These are phyloP conservation scores for Flammula alnicola DNA, from an alignment of 1,284 basidiomycete genomes.

Conservation along the genomic window DNA sequence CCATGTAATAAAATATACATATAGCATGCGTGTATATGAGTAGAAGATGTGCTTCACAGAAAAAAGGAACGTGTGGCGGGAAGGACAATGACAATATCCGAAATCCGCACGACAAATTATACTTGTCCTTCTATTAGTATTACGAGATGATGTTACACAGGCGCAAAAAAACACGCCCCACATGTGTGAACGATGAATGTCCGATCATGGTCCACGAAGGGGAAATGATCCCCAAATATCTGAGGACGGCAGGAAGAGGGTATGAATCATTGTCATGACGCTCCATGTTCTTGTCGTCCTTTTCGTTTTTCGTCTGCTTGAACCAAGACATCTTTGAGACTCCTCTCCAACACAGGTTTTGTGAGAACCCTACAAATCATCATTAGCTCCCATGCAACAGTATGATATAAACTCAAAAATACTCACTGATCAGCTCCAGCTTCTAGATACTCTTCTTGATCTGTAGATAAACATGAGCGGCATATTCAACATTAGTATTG, in stretches of 20 bases:
- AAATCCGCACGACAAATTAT: not conserved
- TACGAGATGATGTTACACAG: constrained; percentile 6
- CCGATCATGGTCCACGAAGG: not conserved
- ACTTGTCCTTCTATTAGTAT: constrained; percentile 5
- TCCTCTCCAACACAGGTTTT: constrained; percentile 70
- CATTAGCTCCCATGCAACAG: constrained; percentile 14
- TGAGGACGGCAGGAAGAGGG: not conserved
- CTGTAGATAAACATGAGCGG: constrained; percentile 36
- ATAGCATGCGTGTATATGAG: not conserved
- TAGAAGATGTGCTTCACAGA: not conserved
- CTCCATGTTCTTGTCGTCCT: constrained; percentile 14
- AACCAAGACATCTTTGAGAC: constrained; percentile 55
- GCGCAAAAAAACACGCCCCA: constrained; percentile 1
- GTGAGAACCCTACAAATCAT: constrained; percentile 54
- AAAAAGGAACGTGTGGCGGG: not conserved
- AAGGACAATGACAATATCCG: not conserved
- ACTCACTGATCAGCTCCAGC: constrained; percentile 80
- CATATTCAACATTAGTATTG: constrained; percentile 8
- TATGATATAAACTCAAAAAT: constrained; percentile 14
- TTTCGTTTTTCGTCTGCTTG: constrained; percentile 58
- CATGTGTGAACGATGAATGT: not conserved
- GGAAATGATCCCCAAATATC: not conserved
- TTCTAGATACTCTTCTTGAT: constrained; percentile 69
- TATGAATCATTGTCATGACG: not conserved
- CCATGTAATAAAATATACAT: constrained; percentile 1